Base-by-base conservation (phyloP, 192 early-diverging fungal genomes). In the Mortierella hygrophila region DNA sequence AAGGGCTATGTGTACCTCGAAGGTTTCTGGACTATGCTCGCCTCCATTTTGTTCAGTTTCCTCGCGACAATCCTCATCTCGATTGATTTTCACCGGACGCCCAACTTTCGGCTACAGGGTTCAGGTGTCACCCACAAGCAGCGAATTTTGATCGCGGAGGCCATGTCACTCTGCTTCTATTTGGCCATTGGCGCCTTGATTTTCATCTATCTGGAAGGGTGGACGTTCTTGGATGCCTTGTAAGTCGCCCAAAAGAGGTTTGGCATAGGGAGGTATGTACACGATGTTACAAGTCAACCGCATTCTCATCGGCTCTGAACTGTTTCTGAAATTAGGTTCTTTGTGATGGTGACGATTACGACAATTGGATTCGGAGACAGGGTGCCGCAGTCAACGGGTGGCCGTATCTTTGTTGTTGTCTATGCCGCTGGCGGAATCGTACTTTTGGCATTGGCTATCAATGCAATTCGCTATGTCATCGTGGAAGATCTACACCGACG, bases 121-220 rank as follows among this genome's bases (percentile, higher is more conserved):
- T 79, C 77, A 26, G 83, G 83, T 6, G 83, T 85, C 47, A 85
- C 83, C 7, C 83, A 76, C 46, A 85, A 85, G 60, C 83, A 85
- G 20, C 38, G 83, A 5, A 72, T 85, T 21, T 55, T 85, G 35
- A 85, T 85, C 23, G 75, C 71, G 4, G 78, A 85, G 32, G 83
- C 83, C 44, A 80, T 85, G 78, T 23, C 46, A 1, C 74, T 85
- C 23, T 85, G 83, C 44, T 85, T 85, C 55, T 85, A 80, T 68
- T 47, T 85, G 5, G 78, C 83, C 29, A 72, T 85, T 21, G 83
- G 83, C 20, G 74, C 83, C 2, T 37, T 85, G 37, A 46, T 85
- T 23, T 73, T 85, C 23, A 76, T 85, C n/a, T 80, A 80, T 26
- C 20, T 80, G 9, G 83, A 85, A 60, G 10, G 69, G 0, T 85